Evolutionary conservation across 2,329 filamentous ascomycete genomes (phyloP), one percentile per base, ranked within the genome.

Genomic region (Nigrospora sphaerica): DNA sequence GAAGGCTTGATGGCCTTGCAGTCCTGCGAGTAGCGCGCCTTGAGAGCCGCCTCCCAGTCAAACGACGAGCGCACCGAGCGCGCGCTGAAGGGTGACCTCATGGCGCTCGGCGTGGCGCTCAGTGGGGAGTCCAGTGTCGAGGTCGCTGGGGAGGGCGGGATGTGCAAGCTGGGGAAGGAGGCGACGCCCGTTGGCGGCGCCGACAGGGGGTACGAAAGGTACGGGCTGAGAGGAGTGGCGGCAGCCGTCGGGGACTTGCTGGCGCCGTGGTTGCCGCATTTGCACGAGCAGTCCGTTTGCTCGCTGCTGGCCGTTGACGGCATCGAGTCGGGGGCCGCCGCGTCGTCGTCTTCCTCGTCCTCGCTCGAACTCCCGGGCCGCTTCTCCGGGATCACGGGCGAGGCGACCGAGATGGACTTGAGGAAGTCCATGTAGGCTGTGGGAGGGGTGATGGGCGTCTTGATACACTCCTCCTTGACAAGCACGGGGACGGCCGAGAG

Each of bases 391-490:
- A 79, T 73, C 40, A 79, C 69, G 10, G 87, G 86, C 52, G 84
- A 89, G 61, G 83, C 80, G 48, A 90, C 74, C 16, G 85, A 85
- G 68, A 95, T 81, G 49, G 84, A 83, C 69, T 90, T 92, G 52
- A 97, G 82, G 62, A 96, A 97, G 61, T 97, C 90, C 55, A 88
- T 85, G 63, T 97, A 97, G 48, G 92, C 91, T 18, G 80, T 75
- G 3, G 92, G 92, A 44, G 92, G 92, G 44, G 87, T 95, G 64
- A 97, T 95, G 42, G 91, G 91, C 5, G 91, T 96, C 69, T 83
- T 85, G 75, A 59, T 54, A 44, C 57, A 63, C 55, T 86, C 78
- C 46, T 71, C 70, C 66, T 91, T 92, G 72, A 91, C 79, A 56
- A 78, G 75, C 47, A 73, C 72, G 28, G 67, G 67, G n/a, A 66